Conservation (phyloP, 2,329 filamentous ascomycete genomes). For the Alternaria gansuensis region DNA sequence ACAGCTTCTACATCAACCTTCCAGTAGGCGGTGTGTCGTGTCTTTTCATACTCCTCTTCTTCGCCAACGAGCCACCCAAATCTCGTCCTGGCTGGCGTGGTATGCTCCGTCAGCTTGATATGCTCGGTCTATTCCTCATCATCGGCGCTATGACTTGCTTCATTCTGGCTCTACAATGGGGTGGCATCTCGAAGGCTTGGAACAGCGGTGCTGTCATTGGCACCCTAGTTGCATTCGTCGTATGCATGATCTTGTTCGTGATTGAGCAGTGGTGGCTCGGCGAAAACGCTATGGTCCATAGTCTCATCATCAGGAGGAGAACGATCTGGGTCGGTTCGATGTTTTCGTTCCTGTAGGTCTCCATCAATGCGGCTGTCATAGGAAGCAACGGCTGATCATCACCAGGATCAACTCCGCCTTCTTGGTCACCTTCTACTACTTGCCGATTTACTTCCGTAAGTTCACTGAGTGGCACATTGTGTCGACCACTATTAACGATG, state of each 20-base stretch:
- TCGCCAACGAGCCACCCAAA: constrained; percentile 35
- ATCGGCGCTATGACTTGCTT: constrained; percentile 54
- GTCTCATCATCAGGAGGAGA: constrained; percentile 52
- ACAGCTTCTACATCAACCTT: constrained; percentile 53
- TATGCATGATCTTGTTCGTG: constrained; percentile 51
- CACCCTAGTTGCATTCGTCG: constrained; percentile 55
- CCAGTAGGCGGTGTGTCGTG: constrained; percentile 56
- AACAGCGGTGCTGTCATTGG: constrained; percentile 56
- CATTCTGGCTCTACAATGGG: constrained; percentile 60
- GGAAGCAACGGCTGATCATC: background rate
- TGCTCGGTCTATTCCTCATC: constrained; percentile 54
- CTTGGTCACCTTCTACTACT: constrained; percentile 55
- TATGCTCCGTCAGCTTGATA: constrained; percentile 58
- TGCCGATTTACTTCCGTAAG: constrained; percentile 62
- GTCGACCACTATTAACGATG: background rate
- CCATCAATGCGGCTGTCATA: too few relatives aligned
- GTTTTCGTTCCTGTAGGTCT: constrained; percentile 48
- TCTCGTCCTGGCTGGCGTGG: constrained; percentile 37
- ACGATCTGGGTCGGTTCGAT: constrained; percentile 47
- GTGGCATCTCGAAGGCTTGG: constrained; percentile 46
- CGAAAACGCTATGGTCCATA: constrained; percentile 55
- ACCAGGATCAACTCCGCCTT: constrained; percentile 38
- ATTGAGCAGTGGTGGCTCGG: constrained; percentile 50
- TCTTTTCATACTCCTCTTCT: constrained; percentile 45
- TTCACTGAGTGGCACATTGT: constrained; percentile 25